Conservation (phyloP, 2,329 filamentous ascomycete species). For the Lojkania enalia region DNA sequence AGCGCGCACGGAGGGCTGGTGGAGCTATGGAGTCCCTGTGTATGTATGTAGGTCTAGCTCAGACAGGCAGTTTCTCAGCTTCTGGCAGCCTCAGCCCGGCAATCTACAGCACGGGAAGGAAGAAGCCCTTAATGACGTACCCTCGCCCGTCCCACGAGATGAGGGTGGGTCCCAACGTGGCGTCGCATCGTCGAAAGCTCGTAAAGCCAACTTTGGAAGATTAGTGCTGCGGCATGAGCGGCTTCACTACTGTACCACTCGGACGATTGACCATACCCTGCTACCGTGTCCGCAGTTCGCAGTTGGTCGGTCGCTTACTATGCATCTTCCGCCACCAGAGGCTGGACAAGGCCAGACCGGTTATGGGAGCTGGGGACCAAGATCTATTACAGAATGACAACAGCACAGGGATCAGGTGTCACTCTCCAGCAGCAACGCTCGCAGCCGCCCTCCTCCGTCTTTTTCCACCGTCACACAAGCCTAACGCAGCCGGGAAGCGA, state of each 20-base stretch:
- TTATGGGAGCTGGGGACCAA: neutral
- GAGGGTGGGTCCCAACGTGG: constrained; percentile 44
- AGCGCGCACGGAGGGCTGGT: constrained; percentile 1
- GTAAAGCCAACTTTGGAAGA: too few relatives aligned
- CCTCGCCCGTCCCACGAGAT: constrained; percentile 36
- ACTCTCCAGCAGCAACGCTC: constrained; percentile 5
- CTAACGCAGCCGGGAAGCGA: constrained; percentile 19
- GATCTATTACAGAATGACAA: neutral
- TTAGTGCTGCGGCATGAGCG: constrained; percentile 27
- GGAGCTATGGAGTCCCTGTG: too few relatives aligned
- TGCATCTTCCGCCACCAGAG: neutral
- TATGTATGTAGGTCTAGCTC: constrained; percentile 14
- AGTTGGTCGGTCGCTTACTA: neutral
- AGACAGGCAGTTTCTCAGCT: too few relatives aligned
- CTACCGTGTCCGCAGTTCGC: neutral
- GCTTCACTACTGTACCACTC: constrained; percentile 10
- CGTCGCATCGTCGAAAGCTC: constrained; percentile 32
- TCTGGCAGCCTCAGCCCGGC: constrained; percentile 37
- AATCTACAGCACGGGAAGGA: constrained; percentile 38
- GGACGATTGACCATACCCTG: neutral
- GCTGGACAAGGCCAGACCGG: neutral
- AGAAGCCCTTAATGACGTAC: constrained; percentile 41
- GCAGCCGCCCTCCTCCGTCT: constrained; percentile 15
- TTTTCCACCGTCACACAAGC: constrained; percentile 12
- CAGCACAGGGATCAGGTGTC: constrained; percentile 1